Evolutionary conservation across 805 yeast genomes (phyloP).

Genomic region (Cyberlindnera samutprakarnensis): DNA sequence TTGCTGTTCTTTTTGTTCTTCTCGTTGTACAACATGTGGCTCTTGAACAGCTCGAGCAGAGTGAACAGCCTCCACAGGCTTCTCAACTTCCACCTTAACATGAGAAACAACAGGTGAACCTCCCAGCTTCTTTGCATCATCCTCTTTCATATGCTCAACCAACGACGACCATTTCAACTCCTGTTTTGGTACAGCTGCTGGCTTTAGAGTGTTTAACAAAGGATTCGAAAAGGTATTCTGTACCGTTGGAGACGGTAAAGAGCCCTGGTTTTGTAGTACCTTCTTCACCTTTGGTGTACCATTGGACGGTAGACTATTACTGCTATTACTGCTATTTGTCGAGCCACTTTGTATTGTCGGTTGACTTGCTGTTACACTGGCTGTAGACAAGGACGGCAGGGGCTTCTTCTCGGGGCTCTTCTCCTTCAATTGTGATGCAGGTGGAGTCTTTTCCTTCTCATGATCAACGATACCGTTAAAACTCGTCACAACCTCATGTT

Average conservation of each 20-base stretch:
- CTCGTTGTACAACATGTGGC: no score
- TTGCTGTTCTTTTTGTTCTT: not conserved
- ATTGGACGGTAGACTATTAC: conserved; percentile 1
- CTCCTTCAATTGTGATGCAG: conserved; percentile 1
- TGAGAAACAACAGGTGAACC: no score
- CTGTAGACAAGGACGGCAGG: not conserved
- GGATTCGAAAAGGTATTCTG: not conserved
- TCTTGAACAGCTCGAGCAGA: no score
- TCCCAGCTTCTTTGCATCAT: not conserved
- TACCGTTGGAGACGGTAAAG: conserved; percentile 1
- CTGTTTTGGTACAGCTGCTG: conserved; percentile 43
- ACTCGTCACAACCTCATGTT: conserved; percentile 39
- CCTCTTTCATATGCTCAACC: conserved; percentile 6
- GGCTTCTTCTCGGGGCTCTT: conserved; percentile 1
- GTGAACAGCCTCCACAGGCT: no score
- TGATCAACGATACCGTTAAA: conserved; percentile 8
- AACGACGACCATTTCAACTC: conserved; percentile 45
- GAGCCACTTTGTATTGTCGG: no score
- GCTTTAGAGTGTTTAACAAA: conserved; percentile 29
- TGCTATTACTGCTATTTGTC: no score
- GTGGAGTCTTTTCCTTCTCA: conserved; percentile 2
- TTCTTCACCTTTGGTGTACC: conserved; percentile 7
- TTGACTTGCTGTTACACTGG: not conserved
- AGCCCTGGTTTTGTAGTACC: no score
- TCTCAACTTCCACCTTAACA: no score